Base-by-base conservation (phyloP, 2,329 filamentous ascomycete genomes). In the Fonsecaea multimorphosa region DNA sequence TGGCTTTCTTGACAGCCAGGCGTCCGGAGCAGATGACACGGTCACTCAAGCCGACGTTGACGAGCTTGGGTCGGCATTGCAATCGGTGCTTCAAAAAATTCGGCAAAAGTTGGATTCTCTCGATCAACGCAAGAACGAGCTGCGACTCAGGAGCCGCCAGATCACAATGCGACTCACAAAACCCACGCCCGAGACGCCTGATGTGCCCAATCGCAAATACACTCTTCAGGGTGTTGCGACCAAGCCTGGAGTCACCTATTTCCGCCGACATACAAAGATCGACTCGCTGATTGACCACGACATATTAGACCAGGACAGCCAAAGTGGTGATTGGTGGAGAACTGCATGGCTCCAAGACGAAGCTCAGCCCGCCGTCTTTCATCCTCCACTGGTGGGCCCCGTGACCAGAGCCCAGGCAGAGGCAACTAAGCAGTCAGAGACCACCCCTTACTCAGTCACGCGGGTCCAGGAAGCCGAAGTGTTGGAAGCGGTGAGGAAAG, bases 201-300 rank as follows among this genome's bases (percentile, higher is more conserved):
- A 79, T 38, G 73, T 78, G 44, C 79, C 80, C 46, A 72, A 79
- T 44, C 64, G 56, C 74, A 82, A 80, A 57, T 88, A 88, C 72
- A 82, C 81, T 1, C 79, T 89, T 24, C 82, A 83, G 52, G 86
- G 86, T 31, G 83, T 88, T 4, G 84, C 84, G 40, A 88, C 86
- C 2, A 80, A 83, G 56, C 80, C 84, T 0, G 82, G 85, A 70
- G 80, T 87, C 29, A 85, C 83, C 36, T 89, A 88, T 70, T 74
- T 89, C 16, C 78, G 86, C 19, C 79, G 80, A 29, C 78, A 68
- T n/a, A 56, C 58, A 16, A 69, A 76, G 27, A 63, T 69, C 1
- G 65, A 73, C 68, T 69, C 69, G 52, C 76, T 76, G 57, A 75
- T 54, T 6, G 59, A 79, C 55, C 70, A 76, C 19, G 72, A 75